Conservation (phyloP, 2,329 filamentous ascomycete species). For the Fulvia fulva region DNA sequence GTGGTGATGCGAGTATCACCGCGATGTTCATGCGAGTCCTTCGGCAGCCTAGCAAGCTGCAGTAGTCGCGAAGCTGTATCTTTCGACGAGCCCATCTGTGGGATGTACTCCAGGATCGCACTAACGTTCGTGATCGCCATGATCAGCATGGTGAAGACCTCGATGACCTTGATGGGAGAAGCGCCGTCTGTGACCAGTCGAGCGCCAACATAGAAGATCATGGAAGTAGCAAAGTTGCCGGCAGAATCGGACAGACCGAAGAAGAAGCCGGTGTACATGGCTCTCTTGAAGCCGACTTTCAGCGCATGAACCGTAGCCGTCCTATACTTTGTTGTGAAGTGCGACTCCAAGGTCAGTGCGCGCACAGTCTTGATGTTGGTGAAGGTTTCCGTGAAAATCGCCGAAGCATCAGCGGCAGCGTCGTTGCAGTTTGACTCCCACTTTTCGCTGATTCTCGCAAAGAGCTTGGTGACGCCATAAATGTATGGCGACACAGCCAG, state of each 20-base stretch:
- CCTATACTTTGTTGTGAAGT: conserved; percentile 64
- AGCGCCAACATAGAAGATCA: conserved; percentile 81
- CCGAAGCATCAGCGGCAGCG: conserved; percentile 56
- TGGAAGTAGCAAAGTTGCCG: conserved; percentile 66
- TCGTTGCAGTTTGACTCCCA: conserved; percentile 70
- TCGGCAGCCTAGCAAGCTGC: conserved; percentile 60
- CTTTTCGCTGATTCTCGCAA: conserved; percentile 59
- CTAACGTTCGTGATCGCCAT: conserved; percentile 73
- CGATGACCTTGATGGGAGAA: conserved; percentile 59
- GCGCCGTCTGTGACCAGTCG: conserved; percentile 54
- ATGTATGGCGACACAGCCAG: conserved; percentile 66
- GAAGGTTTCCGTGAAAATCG: conserved; percentile 70
- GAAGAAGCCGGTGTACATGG: conserved; percentile 63
- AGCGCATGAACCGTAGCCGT: conserved; percentile 52
- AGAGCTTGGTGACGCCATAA: conserved; percentile 61
- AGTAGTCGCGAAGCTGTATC: conserved; percentile 71
- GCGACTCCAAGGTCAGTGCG: conserved; percentile 66
- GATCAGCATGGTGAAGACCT: conserved; percentile 77
- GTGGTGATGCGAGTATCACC: conserved; percentile 45
- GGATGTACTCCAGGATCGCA: conserved; percentile 67
- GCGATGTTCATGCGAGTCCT: conserved; percentile 55
- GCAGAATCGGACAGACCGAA: conserved; percentile 75
- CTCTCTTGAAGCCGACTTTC: conserved; percentile 61
- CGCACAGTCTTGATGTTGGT: conserved; percentile 75
- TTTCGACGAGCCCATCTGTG: conserved; percentile 72